These are phyloP conservation scores for Scytalidium lignicola DNA, from an alignment of 2,329 filamentous ascomycete genomes.

Conservation along the genomic window DNA sequence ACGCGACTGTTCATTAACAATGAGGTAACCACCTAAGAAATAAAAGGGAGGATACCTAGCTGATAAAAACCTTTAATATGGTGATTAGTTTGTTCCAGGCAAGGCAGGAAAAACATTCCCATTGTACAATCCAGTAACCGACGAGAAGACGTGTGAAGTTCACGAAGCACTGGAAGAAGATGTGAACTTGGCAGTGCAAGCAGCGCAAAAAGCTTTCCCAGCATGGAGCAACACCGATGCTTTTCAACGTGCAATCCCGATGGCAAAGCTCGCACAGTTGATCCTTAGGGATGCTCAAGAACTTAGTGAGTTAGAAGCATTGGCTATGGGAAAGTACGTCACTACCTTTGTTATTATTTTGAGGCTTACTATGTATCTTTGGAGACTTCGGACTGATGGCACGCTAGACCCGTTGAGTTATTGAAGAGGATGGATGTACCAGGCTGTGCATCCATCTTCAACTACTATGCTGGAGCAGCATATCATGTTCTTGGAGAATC, in stretches of 20 bases:
- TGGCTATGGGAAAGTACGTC: slow-evolving; percentile 1
- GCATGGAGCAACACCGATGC: slow-evolving; percentile 60
- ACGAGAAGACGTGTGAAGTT: slow-evolving; percentile 52
- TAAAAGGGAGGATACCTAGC: not conserved
- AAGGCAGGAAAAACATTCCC: slow-evolving; percentile 57
- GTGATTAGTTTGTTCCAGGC: slow-evolving; percentile 67
- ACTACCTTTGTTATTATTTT: no score
- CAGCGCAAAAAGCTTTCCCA: slow-evolving; percentile 61
- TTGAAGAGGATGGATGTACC: slow-evolving; percentile 56
- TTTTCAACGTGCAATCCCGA: slow-evolving; percentile 58
- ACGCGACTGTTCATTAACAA: not conserved
- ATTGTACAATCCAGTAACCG: slow-evolving; percentile 56
- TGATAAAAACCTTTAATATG: slow-evolving; percentile 26
- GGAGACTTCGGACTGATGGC: slow-evolving; percentile 38
- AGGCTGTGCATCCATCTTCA: slow-evolving; percentile 50
- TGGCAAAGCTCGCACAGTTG: slow-evolving; percentile 64
- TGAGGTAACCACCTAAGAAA: not conserved
- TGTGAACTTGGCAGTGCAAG: slow-evolving; percentile 60
- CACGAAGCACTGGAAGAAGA: slow-evolving; percentile 61
- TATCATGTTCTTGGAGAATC: slow-evolving; percentile 72
- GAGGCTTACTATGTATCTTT: no score
- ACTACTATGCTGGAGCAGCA: slow-evolving; percentile 71
- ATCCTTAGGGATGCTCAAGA: slow-evolving; percentile 16
- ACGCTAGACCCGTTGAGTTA: slow-evolving; percentile 61
- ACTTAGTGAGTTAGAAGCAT: not conserved